A percentile compares a stretch with the other conserved stretches of the same genome.
phyloP scores from a whole-genome alignment of 164 flowering plant species.

The Kingdonia uniflora region DNA sequence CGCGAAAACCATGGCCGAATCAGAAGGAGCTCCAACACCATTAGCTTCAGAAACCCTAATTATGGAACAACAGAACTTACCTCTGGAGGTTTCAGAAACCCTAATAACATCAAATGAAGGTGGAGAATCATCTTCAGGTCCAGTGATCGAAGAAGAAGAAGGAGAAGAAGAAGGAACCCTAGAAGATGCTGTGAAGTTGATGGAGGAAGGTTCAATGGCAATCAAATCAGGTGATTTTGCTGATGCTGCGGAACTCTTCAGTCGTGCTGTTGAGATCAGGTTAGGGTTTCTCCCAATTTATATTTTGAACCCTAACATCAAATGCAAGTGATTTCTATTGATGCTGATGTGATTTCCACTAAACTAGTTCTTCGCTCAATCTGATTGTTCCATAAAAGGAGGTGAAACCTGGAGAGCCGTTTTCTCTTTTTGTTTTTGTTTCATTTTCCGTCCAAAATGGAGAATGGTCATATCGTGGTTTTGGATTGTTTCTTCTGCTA shows the following conservation, averaged over 20 bases:
- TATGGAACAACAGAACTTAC: conserved; percentile 5
- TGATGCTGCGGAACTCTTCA: conserved; percentile 71
- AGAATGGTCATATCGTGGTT: no score
- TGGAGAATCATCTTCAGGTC: conserved; percentile 29
- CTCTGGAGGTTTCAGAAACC: conserved; percentile 5
- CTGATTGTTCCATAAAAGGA: no score
- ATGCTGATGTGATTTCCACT: no score
- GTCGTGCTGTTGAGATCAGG: conserved; percentile 96
- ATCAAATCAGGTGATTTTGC: conserved; percentile 39
- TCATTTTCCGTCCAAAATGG: no score
- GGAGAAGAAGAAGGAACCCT: conserved; percentile 32
- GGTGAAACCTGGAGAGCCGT: no score
- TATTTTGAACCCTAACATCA: no score
- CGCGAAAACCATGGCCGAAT: no score
- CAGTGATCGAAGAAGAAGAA: conserved; percentile 14
- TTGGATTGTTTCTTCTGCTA: no score
- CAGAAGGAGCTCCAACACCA: conserved; percentile 3
- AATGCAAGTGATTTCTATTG: no score
- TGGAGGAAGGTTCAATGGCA: conserved; percentile 53
- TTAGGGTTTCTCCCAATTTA: no score
- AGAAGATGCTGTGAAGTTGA: conserved; percentile 50
- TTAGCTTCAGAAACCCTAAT: background rate
- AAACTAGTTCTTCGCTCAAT: no score
- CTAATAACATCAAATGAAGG: conserved; percentile 21
- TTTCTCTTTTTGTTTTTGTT: no score